Evolutionary conservation across 305 asterid genomes (phyloP), one percentile per base, ranked within the genome.

Genomic region (Rubia balearica): DNA sequence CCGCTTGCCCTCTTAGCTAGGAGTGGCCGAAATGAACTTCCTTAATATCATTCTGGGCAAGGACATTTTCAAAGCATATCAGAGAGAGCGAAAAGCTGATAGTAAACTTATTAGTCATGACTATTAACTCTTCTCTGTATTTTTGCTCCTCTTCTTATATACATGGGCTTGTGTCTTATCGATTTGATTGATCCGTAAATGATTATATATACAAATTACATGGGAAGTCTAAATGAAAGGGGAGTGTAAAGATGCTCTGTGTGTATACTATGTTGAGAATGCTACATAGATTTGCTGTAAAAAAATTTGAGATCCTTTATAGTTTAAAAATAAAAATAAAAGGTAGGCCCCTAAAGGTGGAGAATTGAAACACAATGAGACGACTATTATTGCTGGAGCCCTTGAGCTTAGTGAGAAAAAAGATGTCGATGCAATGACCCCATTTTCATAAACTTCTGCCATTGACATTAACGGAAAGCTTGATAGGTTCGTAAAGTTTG

Each of bases 21-120:
- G 98, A 65, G 88, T 93, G 98, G 87, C 83, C 2, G 98, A 90
- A n/a, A 93, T 93, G 97, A 89, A 90, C 67, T 76, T 88, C 72
- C 90, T 90, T 3, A 93, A 93, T 64, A 46, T 76, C 46, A 85
- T 83, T 77, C 85, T 90, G 16, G 96, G 97, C 40, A 65, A 82
- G 33, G 98, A 89, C 85, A 90, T 93, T 68, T 81, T 81, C 64
- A 81, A 82, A 21, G 97, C 97, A 48, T 85, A 68, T 76, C 60
- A 76, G 68, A 85, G 85, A 60, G 98, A 93, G 82, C 81, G 19
- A 57, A 83, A 66, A 66, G 40, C 79, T 33, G 73, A 40, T 40
- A 73, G 67, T 65, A 70, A 73, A 72, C 78, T 74, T 30, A 63
- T 46, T 42, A 73, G 73, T 61, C 88, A 81, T 76, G 81, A 70